Evolutionary conservation across 257 asterid species (phyloP), one percentile per base, ranked within the genome.

Genomic region (Hygrophila difformis): DNA sequence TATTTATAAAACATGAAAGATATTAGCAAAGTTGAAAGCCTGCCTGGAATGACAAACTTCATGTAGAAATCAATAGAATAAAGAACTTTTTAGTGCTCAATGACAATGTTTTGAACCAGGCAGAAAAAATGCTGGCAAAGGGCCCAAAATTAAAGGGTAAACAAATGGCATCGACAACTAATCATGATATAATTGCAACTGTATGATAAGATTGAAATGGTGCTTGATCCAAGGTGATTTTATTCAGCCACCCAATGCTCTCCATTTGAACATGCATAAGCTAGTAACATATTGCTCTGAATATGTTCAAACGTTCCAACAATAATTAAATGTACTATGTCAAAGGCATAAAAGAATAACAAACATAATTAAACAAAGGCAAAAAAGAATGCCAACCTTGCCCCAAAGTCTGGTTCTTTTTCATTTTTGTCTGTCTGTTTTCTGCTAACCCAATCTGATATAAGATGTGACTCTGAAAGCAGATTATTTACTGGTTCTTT

Each of bases 401-500:
- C 95, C 66, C 81, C 97, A 64, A 86, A 91, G 63, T 91, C 99
- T 45, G 89, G 77, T 56, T 86, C 97, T 43, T 68, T 81, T 53
- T 67, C 83, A 42, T 41, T 47, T 45, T 15, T 57, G 26, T 44
- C 69, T 35, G 62, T 69, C 71, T 66, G 73, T 66, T 54, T 76
- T 69, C 66, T 73, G 53, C 76, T 81, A 49, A 63, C 83, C 96
- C 96, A 91, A 64, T 91, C 95, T 44, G 93, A 69, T 70, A 91
- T 91, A 64, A 91, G 83, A 76, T 72, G 75, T 1, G 95, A 82
- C 62, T 83, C 95, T n/a, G 93, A 78, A 28, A 91, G 69, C 52
- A 86, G 70, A 34, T 63, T 58, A 64, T 71, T 70, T 19, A 43
- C 60, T 38, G 66, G 60, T 53, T 76, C 94, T 65, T 72, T 81